These are phyloP conservation scores for Chytriomyces sp. DNA, from an alignment of 192 early-diverging fungal species.

Conservation along the genomic window DNA sequence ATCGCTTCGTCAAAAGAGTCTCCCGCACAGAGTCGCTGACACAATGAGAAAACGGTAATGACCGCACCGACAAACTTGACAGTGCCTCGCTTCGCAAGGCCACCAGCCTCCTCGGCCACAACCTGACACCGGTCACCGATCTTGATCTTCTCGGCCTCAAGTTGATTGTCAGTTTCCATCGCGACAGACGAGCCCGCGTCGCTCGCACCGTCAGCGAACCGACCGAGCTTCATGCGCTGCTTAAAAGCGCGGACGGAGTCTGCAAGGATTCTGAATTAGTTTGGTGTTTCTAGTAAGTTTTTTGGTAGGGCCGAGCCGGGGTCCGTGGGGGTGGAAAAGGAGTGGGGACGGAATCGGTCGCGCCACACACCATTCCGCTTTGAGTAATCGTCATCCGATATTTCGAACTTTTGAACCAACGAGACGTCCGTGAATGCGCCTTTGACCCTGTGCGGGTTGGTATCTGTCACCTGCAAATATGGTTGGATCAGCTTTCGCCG, in stretches of 20 bases:
- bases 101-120: constrained; percentile 53
- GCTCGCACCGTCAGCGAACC: constrained; percentile 69
- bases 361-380: constrained; percentile 63
- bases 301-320: too few relatives aligned
- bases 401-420: constrained; percentile 91
- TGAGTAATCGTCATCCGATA: constrained; percentile 86
- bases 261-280: constrained; percentile 16
- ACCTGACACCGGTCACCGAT: constrained; percentile 87
- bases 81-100: constrained; percentile 48
- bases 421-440: constrained; percentile 86
- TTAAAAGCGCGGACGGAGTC: constrained; percentile 91
- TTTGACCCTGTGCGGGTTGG: constrained; percentile 63
- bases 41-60: neutral
- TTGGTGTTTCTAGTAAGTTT: too few relatives aligned
- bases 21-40: neutral
- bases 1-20: neutral
- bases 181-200: constrained; percentile 1
- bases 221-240: constrained; percentile 83
- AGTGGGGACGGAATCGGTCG: constrained; percentile 77
- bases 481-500: neutral
- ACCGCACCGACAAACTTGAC: constrained; percentile 68
- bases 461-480: constrained; percentile 61
- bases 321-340: too few relatives aligned
- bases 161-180: constrained; percentile 55
- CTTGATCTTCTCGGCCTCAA: constrained; percentile 66